These are phyloP conservation scores for Irpex sp. DNA, from an alignment of 1,284 basidiomycete species.

Conservation along the genomic window DNA sequence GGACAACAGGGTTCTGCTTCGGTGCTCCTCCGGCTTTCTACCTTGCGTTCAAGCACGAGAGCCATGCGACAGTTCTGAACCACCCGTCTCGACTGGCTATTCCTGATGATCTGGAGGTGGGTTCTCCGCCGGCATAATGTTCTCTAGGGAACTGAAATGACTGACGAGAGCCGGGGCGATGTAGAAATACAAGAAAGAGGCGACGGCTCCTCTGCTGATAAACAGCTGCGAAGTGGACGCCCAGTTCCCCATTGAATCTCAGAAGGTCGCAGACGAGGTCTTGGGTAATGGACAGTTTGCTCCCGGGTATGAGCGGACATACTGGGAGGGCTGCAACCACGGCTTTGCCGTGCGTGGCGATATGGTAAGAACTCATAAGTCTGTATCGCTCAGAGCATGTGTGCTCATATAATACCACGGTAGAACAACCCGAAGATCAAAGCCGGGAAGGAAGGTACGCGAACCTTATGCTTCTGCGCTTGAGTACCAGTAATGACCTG, in stretches of 20 bases:
- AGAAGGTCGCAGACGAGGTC: conserved; percentile 42
- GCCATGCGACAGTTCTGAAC: conserved; percentile 47
- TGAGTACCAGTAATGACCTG: too few relatives aligned
- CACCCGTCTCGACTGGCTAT: conserved; percentile 68
- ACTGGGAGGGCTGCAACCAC: conserved; percentile 52
- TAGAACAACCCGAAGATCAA: conserved; percentile 32
- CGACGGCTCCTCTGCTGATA: conserved; percentile 36
- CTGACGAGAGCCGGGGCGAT: too few relatives aligned
- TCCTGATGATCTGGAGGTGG: conserved; percentile 56
- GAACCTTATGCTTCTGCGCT: too few relatives aligned
- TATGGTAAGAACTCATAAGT: conserved; percentile 17
- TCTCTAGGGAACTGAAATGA: too few relatives aligned
- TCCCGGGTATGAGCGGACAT: conserved; percentile 49
- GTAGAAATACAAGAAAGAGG: conserved; percentile 24
- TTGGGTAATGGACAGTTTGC: conserved; percentile 44
- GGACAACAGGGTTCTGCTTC: conserved; percentile 66
- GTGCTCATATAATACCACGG: background rate
- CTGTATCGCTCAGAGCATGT: background rate
- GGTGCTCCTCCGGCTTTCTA: conserved; percentile 57
- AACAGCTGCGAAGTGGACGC: conserved; percentile 36
- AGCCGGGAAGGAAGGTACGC: conserved; percentile 32
- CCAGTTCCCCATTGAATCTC: conserved; percentile 26
- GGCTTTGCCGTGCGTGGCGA: conserved; percentile 54
- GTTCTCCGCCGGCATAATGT: too few relatives aligned
- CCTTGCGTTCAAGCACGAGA: conserved; percentile 56